These are phyloP conservation scores for Lodderomyces margitis DNA, from an alignment of 1,139 yeast species.

Conservation along the genomic window DNA sequence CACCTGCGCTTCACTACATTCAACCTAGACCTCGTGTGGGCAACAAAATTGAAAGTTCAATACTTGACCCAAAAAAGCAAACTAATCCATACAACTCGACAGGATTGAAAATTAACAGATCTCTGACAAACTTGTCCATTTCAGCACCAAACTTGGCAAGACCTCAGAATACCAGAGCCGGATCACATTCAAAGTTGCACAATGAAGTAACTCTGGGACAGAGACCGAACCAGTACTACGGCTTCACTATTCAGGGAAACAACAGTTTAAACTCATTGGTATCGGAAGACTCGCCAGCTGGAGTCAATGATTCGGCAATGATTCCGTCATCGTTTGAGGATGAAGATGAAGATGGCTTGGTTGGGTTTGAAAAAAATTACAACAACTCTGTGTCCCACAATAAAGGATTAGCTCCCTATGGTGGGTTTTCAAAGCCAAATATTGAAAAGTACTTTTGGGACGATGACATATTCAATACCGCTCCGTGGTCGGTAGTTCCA, in stretches of 20 bases:
- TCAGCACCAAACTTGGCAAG: conserved; percentile 20
- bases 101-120: conserved; percentile 42
- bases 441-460: conserved; percentile 42
- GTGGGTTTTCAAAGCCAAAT: conserved; percentile 66
- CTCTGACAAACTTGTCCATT: conserved; percentile 15
- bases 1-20: conserved; percentile 24
- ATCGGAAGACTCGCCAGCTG: conserved; percentile 19
- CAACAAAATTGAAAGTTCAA: conserved; percentile 31
- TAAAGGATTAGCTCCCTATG: conserved; percentile 60
- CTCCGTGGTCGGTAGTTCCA: conserved; percentile 73
- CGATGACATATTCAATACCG: conserved; percentile 61
- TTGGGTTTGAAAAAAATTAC: conserved; percentile 6
- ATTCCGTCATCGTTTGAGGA: conserved; percentile 16
- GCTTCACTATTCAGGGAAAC: conserved; percentile 28
- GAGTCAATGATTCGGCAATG: conserved; percentile 3
- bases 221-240: conserved; percentile 13
- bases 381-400: conserved; percentile 14
- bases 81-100: conserved; percentile 37
- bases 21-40: conserved; percentile 44
- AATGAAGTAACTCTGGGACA: conserved; percentile 1
- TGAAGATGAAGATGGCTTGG: conserved; percentile 13
- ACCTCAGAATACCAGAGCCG: conserved; percentile 1
- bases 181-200: conserved; percentile 1
- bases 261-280: conserved; percentile 32
- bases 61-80: conserved; percentile 36